Conservation (phyloP, 2,329 filamentous ascomycete species). For the Colletotrichum trifolii region DNA sequence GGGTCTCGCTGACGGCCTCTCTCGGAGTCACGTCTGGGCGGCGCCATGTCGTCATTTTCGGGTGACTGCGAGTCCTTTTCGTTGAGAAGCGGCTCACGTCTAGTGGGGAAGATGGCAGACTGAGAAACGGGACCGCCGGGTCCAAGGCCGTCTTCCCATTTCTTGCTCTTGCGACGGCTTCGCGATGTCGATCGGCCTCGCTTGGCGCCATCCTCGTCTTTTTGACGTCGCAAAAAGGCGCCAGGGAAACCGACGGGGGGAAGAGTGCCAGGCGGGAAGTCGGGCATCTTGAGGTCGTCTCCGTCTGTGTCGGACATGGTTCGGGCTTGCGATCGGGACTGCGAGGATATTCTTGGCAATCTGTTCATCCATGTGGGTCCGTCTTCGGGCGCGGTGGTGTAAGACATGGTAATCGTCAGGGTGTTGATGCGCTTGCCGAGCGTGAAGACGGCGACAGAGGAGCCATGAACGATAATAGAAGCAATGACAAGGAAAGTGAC, state of each 20-base stretch:
- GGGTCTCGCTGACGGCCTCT: constrained; percentile 27
- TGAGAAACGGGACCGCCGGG: constrained; percentile 89
- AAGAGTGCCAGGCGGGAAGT: constrained; percentile 75
- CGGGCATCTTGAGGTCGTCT: constrained; percentile 70
- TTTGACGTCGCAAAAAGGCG: constrained; percentile 84
- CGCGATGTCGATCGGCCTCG: constrained; percentile 62
- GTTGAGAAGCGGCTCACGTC: constrained; percentile 46
- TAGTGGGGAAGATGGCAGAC: constrained; percentile 84
- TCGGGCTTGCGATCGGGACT: constrained; percentile 83
- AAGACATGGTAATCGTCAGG: constrained; percentile 92
- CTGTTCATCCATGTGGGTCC: constrained; percentile 96
- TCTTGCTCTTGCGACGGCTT: constrained; percentile 72
- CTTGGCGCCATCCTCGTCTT: constrained; percentile 75
- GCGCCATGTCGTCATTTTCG: constrained; percentile 35
- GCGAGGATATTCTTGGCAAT: constrained; percentile 76
- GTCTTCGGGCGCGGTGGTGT: constrained; percentile 89
- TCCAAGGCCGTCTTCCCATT: constrained; percentile 76
- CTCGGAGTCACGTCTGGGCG: constrained; percentile 21
- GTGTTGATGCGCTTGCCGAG: constrained; percentile 99
- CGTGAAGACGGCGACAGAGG: constrained; percentile 97
- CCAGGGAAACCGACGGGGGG: constrained; percentile 78
- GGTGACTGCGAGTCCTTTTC: constrained; percentile 41
- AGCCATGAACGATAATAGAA: constrained; percentile 95
- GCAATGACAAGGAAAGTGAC: constrained; percentile 92
- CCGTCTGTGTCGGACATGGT: constrained; percentile 84